Evolutionary conservation across 2,329 filamentous ascomycete genomes (phyloP).

Genomic region (Emergomyces orientalis): DNA sequence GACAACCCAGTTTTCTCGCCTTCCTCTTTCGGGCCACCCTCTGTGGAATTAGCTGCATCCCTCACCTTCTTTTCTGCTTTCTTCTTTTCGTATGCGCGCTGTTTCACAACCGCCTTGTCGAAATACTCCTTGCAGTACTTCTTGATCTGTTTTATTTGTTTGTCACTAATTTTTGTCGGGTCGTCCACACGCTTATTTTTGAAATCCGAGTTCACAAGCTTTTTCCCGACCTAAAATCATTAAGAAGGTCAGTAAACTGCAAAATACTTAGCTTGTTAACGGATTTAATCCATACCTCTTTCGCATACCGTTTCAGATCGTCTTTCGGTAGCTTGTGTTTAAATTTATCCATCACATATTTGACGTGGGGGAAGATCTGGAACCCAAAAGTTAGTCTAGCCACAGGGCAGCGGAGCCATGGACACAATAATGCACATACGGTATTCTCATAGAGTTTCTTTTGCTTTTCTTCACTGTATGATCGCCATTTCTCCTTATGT

Average conservation of each 20-base stretch:
- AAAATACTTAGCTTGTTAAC: conserved; percentile 36
- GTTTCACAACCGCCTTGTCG: conserved; percentile 74
- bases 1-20: conserved; percentile 16
- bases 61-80: conserved; percentile 43
- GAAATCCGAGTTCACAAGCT: conserved; percentile 83
- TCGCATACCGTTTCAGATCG: conserved; percentile 54
- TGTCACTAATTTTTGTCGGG: conserved; percentile 65
- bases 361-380: conserved; percentile 75
- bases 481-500: conserved; percentile 42
- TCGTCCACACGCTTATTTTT: conserved; percentile 80
- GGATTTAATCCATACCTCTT: conserved; percentile 42
- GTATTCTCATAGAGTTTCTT: conserved; percentile 94
- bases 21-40: background rate
- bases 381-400: background rate
- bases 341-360: conserved; percentile 78
- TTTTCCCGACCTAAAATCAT: conserved; percentile 58
- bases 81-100: conserved; percentile 56
- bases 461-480: conserved; percentile 62
- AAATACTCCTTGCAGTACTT: conserved; percentile 76
- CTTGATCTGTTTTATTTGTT: conserved; percentile 74
- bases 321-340: conserved; percentile 79
- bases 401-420: background rate
- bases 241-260: conserved; percentile 45
- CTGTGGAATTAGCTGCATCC: conserved; percentile 12
- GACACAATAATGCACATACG: conserved; percentile 47